Conservation (phyloP, 139 green algal species). For the Pleodorina starrii region DNA sequence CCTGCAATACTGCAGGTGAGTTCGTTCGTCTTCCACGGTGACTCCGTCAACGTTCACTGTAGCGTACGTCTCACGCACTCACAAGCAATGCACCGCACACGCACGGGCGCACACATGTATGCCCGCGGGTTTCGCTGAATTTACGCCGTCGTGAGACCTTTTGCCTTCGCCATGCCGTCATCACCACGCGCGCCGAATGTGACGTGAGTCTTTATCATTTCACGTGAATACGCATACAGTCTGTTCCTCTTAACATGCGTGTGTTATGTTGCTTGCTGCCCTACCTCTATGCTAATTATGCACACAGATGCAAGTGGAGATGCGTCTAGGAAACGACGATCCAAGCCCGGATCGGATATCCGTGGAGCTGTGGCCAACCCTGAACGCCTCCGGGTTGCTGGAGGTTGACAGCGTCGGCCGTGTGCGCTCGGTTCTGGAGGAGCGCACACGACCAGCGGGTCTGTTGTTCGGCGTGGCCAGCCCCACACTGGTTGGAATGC, state of each 20-base stretch:
- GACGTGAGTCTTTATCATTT: background rate
- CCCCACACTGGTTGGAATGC: background rate
- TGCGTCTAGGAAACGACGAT: background rate
- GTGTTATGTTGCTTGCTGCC: background rate
- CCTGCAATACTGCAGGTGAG: background rate
- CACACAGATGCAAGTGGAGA: constrained; percentile 13
- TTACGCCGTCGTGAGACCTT: too few species aligned
- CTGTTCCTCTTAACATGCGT: background rate
- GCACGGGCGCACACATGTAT: too few species aligned
- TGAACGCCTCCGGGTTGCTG: background rate
- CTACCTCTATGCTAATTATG: too few species aligned
- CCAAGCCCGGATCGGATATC: background rate
- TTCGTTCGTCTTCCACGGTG: background rate
- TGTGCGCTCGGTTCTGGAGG: constrained; percentile 1
- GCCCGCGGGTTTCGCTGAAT: too few species aligned
- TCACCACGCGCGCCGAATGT: background rate
- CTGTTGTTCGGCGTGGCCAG: constrained; percentile 23
- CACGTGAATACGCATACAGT: background rate
- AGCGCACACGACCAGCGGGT: constrained; percentile 17
- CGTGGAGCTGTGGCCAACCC: background rate
- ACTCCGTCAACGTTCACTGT: background rate
- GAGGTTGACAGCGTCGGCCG: constrained; percentile 1
- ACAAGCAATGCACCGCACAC: too few species aligned
- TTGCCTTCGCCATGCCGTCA: too few species aligned
- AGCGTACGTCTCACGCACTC: too few species aligned